Evolutionary conservation across 345 rosid genomes (phyloP).

Genomic region (Corchorus capsularis): DNA sequence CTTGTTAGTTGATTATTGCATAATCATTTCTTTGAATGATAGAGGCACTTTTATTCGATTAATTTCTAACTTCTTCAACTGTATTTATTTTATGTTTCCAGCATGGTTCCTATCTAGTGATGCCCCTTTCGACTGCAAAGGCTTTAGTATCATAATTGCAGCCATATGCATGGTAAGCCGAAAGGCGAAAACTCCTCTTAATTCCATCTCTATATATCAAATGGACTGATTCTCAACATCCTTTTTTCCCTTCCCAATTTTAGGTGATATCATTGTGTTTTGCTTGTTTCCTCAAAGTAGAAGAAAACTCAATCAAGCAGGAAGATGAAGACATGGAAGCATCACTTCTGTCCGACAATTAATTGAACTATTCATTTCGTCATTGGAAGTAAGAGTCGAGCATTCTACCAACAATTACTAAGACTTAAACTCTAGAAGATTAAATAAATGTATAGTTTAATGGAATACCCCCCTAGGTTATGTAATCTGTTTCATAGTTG

Average conservation of each 20-base stretch:
- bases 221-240: not conserved
- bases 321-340: conserved; percentile 37
- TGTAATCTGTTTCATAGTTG: no score
- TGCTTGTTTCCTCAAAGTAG: conserved; percentile 40
- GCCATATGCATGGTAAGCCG: conserved; percentile 51
- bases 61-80: not conserved
- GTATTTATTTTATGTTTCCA: conserved; percentile 16
- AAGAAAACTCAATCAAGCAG: conserved; percentile 15
- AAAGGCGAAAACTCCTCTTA: not conserved
- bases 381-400: no score
- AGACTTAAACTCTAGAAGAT: no score
- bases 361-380: not conserved
- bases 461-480: no score
- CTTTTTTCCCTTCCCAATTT: not conserved
- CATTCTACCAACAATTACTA: no score
- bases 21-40: not conserved
- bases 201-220: not conserved
- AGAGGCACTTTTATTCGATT: not conserved
- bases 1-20: conserved; percentile 32
- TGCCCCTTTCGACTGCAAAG: conserved; percentile 60
- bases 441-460: no score
- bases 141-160: conserved; percentile 51
- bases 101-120: conserved; percentile 48
- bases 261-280: conserved; percentile 40
- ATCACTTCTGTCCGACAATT: conserved; percentile 32